phyloP scores from a whole-genome alignment of 192 early-diverging fungal genomes.

The Blastocladiella britannica region DNA sequence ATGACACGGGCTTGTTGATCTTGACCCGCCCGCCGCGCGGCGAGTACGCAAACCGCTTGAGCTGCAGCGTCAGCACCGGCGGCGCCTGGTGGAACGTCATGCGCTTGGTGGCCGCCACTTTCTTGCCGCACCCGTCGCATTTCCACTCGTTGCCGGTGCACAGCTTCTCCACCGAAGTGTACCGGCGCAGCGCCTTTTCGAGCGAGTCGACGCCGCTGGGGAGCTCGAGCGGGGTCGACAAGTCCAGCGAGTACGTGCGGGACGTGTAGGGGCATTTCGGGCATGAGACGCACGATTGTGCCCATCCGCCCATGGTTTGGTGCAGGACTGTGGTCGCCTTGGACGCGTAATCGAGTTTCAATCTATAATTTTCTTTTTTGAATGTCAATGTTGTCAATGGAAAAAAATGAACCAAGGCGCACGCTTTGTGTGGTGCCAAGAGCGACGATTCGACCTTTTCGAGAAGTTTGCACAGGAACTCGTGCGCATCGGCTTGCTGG shows the following conservation, averaged over 20 bases:
- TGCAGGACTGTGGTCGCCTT: slow-evolving; percentile 55
- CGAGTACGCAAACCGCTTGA: slow-evolving; percentile 62
- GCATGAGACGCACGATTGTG: slow-evolving; percentile 60
- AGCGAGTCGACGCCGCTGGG: slow-evolving; percentile 30
- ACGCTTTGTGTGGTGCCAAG: slow-evolving; percentile 3
- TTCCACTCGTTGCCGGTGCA: slow-evolving; percentile 48
- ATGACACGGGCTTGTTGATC: slow-evolving; percentile 38
- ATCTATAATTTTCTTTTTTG: slow-evolving; percentile 1
- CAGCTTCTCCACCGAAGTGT: slow-evolving; percentile 47
- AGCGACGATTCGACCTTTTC: slow-evolving; percentile 32
- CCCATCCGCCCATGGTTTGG: slow-evolving; percentile 64
- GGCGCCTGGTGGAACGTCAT: slow-evolving; percentile 56
- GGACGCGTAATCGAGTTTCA: slow-evolving; percentile 42
- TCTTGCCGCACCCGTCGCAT: slow-evolving; percentile 53
- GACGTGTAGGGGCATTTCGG: slow-evolving; percentile 45
- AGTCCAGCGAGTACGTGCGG: slow-evolving; percentile 49
- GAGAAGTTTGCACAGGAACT: slow-evolving; percentile 54
- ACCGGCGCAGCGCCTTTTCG: slow-evolving; percentile 43
- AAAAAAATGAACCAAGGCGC: too few relatives aligned
- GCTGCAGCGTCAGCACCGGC: slow-evolving; percentile 46
- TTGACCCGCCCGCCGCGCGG: slow-evolving; percentile 29
- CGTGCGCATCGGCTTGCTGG: slow-evolving; percentile 76
- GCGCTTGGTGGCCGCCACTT: slow-evolving; percentile 59
- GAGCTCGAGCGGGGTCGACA: slow-evolving; percentile 64
- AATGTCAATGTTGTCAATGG: too few relatives aligned